Evolutionary conservation across 352 stramenopile species (phyloP).

Genomic region (Phytophthora palmivora): DNA sequence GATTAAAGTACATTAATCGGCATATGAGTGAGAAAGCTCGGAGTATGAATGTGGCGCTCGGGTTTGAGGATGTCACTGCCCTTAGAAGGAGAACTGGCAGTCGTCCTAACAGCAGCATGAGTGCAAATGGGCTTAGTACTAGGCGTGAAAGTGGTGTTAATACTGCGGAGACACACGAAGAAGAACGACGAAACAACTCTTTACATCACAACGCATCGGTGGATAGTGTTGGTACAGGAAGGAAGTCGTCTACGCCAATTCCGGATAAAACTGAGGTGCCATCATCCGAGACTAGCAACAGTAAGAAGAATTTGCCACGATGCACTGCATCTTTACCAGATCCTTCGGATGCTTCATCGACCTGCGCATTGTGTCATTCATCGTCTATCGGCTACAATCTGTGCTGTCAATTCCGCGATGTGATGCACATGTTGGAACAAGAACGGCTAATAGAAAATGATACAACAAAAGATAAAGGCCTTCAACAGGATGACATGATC

Average conservation of each 20-base stretch:
- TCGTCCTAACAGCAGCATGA: conserved; percentile 13
- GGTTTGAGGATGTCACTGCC: background rate
- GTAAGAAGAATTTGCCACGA: background rate
- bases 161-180: background rate
- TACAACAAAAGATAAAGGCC: conserved; percentile 3
- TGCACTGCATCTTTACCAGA: background rate
- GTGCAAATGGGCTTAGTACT: background rate
- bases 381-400: conserved; percentile 70
- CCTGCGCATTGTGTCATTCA: conserved; percentile 60
- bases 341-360: background rate
- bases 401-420: conserved; percentile 63
- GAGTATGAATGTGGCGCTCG: conserved; percentile 43
- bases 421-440: conserved; percentile 53
- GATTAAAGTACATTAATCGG: conserved; percentile 46
- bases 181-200: conserved; percentile 4
- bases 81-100: conserved; percentile 12
- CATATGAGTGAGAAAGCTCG: conserved; percentile 57
- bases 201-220: conserved; percentile 15
- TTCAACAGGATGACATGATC: background rate
- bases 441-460: conserved; percentile 32
- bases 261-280: conserved; percentile 1
- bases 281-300: background rate
- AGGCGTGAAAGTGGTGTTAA: background rate
- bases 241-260: background rate
- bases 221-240: conserved; percentile 2